These are phyloP conservation scores for Sarocladiaceae sp. DNA, from an alignment of 2,329 filamentous ascomycete species.

Conservation along the genomic window DNA sequence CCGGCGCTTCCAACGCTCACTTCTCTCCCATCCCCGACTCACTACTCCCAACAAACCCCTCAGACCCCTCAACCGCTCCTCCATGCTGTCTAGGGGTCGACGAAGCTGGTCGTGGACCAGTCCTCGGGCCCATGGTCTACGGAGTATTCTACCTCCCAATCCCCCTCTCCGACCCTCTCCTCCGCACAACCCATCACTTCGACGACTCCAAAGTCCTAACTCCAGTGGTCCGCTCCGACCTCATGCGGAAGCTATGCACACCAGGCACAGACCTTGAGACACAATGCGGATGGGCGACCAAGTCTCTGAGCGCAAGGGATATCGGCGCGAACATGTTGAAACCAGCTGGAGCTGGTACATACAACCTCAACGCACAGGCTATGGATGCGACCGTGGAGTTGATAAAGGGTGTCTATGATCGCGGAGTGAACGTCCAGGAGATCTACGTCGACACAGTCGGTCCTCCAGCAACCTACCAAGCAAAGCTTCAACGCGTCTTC, in stretches of 20 bases:
- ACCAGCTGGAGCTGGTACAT: slow-evolving; percentile 41
- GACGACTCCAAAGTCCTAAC: slow-evolving; percentile 94
- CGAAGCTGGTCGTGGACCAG: slow-evolving; percentile 88
- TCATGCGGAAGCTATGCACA: slow-evolving; percentile 69
- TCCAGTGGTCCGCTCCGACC: slow-evolving; percentile 66
- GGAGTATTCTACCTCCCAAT: slow-evolving; percentile 72
- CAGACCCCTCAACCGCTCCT: slow-evolving; percentile 27
- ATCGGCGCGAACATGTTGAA: slow-evolving; percentile 77
- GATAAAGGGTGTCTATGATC: slow-evolving; percentile 70
- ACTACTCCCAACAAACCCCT: slow-evolving; percentile 44
- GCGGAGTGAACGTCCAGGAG: slow-evolving; percentile 77
- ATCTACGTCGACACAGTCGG: slow-evolving; percentile 97
- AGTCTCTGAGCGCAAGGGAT: slow-evolving; percentile 76
- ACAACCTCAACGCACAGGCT: slow-evolving; percentile 95
- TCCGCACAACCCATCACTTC: slow-evolving; percentile 74
- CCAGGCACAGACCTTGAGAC: slow-evolving; percentile 42
- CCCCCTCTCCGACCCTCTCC: slow-evolving; percentile 64
- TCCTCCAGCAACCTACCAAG: slow-evolving; percentile 76
- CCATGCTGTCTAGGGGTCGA: slow-evolving; percentile 80
- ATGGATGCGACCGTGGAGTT: slow-evolving; percentile 86
- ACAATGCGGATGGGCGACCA: slow-evolving; percentile 77
- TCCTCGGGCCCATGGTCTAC: slow-evolving; percentile 80
- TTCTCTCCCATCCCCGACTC: slow-evolving; percentile 63
- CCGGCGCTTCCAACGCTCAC: slow-evolving; percentile 66
- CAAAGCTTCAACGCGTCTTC: slow-evolving; percentile 77